These are phyloP conservation scores for Carallia pectinifolia DNA, from an alignment of 345 rosid species.

Conservation along the genomic window DNA sequence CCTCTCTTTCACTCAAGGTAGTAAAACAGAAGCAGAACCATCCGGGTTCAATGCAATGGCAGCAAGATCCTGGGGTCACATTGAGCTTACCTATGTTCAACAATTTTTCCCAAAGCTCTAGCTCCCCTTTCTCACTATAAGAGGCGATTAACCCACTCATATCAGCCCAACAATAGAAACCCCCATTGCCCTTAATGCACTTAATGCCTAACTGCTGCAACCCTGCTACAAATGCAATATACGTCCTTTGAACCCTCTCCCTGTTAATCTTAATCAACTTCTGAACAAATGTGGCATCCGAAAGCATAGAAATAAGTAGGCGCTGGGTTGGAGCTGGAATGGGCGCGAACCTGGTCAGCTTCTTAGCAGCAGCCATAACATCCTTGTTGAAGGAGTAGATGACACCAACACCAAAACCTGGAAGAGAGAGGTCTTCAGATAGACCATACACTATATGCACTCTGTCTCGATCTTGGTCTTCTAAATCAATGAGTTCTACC, in stretches of 20 bases:
- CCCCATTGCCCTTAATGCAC: conserved; percentile 61
- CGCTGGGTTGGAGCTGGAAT: conserved; percentile 67
- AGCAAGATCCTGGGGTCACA: conserved; percentile 80
- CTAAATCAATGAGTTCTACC: conserved; percentile 60
- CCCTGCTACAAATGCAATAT: conserved; percentile 43
- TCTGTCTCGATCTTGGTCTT: conserved; percentile 64
- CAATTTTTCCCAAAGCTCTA: conserved; percentile 87
- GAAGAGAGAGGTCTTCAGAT: conserved; percentile 68
- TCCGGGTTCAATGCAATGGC: conserved; percentile 94
- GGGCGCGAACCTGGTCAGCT: conserved; percentile 66
- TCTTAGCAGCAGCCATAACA: conserved; percentile 59
- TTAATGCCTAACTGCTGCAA: conserved; percentile 64
- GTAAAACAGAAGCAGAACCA: conserved; percentile 83
- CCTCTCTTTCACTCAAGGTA: conserved; percentile 56
- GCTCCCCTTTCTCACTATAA: conserved; percentile 84
- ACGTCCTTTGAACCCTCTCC: conserved; percentile 47
- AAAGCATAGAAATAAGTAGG: conserved; percentile 61
- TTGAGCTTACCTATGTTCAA: conserved; percentile 64
- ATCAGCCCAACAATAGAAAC: conserved; percentile 66
- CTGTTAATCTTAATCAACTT: conserved; percentile 42
- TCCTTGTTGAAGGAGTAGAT: conserved; percentile 65
- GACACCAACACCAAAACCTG: conserved; percentile 60
- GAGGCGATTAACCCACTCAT: conserved; percentile 50
- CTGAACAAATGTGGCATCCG: conserved; percentile 45
- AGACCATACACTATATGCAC: conserved; percentile 73